These are phyloP conservation scores for Naganishia friedmannii DNA, from an alignment of 768 basidiomycete species.

Conservation along the genomic window DNA sequence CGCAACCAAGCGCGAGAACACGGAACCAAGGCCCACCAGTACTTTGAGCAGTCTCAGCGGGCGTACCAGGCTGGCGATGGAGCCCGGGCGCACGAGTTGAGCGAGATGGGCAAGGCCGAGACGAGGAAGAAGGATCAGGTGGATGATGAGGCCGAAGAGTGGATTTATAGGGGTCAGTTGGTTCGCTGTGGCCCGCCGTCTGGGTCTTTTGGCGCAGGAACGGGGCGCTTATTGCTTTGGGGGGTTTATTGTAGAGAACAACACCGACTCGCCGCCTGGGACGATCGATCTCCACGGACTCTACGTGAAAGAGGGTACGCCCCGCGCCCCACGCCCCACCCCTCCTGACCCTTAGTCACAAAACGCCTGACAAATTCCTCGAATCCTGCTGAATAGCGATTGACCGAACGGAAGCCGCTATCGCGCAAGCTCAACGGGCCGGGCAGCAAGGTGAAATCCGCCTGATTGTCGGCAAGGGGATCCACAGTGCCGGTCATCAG, in stretches of 20 bases:
- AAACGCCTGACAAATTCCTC: too few species aligned
- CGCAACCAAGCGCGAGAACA: conserved; percentile 73
- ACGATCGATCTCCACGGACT: conserved; percentile 88
- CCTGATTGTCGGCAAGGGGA: conserved; percentile 85
- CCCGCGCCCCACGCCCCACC: not conserved
- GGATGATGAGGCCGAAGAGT: conserved; percentile 77
- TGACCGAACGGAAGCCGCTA: conserved; percentile 65
- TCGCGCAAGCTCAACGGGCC: conserved; percentile 64
- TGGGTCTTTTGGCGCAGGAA: too few species aligned
- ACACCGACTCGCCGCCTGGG: conserved; percentile 66
- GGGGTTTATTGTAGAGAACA: conserved; percentile 48
- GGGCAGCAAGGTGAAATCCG: conserved; percentile 64
- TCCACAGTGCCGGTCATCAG: conserved; percentile 71
- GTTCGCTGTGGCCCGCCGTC: too few species aligned
- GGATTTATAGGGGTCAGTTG: conserved; percentile 75
- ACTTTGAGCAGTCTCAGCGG: conserved; percentile 61
- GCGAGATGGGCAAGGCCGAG: conserved; percentile 74
- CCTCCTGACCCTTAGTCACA: too few species aligned
- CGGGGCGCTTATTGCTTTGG: too few species aligned
- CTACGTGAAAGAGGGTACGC: conserved; percentile 73
- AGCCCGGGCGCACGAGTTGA: conserved; percentile 75
- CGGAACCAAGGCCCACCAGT: conserved; percentile 59
- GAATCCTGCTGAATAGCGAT: conserved; percentile 59
- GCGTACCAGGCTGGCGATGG: conserved; percentile 73
- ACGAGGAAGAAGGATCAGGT: conserved; percentile 71